Percentiles rank a stretch among this genome's conserved stretches.
These are phyloP conservation scores for Cytospora chrysosperma DNA, from an alignment of 2,329 filamentous ascomycete species.

Conservation along the genomic window DNA sequence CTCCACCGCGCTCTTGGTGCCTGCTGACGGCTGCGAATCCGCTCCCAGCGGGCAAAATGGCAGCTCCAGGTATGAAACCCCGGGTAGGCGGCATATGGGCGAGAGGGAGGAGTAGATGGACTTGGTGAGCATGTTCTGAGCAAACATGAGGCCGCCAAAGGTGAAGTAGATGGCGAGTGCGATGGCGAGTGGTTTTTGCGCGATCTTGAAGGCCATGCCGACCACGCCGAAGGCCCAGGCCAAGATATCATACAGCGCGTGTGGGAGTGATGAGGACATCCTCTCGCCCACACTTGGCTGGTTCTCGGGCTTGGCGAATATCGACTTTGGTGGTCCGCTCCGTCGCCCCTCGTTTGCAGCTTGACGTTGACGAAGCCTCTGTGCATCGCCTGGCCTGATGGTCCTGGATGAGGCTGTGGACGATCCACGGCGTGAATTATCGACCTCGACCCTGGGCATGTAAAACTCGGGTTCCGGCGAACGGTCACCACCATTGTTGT, in stretches of 20 bases:
- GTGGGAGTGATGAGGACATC: conserved; percentile 38
- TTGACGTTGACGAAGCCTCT: conserved; percentile 29
- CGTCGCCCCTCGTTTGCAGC: conserved; percentile 23
- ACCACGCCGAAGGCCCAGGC: conserved; percentile 57
- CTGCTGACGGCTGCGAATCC: conserved; percentile 8
- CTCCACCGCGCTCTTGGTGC: conserved; percentile 47
- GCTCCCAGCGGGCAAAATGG: conserved; percentile 56
- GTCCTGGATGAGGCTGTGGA: conserved; percentile 38
- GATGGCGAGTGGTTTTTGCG: conserved; percentile 64
- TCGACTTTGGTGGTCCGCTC: background rate
- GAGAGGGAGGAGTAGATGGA: conserved; percentile 62
- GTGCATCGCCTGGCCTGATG: conserved; percentile 32
- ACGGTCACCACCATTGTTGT: conserved; percentile 33
- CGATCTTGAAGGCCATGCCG: conserved; percentile 56
- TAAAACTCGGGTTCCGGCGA: conserved; percentile 52
- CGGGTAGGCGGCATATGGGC: conserved; percentile 69
- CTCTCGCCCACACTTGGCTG: conserved; percentile 32
- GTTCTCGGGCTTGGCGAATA: conserved; percentile 22
- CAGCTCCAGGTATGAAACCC: conserved; percentile 58
- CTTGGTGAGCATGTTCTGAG: conserved; percentile 60
- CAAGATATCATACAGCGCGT: conserved; percentile 39
- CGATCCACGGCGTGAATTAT: conserved; percentile 36
- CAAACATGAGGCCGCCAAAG: conserved; percentile 57
- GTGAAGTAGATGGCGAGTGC: conserved; percentile 61
- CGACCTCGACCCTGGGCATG: conserved; percentile 50